Evolutionary conservation across 139 green algal species (phyloP).

Genomic region (Micractinium conductrix): DNA sequence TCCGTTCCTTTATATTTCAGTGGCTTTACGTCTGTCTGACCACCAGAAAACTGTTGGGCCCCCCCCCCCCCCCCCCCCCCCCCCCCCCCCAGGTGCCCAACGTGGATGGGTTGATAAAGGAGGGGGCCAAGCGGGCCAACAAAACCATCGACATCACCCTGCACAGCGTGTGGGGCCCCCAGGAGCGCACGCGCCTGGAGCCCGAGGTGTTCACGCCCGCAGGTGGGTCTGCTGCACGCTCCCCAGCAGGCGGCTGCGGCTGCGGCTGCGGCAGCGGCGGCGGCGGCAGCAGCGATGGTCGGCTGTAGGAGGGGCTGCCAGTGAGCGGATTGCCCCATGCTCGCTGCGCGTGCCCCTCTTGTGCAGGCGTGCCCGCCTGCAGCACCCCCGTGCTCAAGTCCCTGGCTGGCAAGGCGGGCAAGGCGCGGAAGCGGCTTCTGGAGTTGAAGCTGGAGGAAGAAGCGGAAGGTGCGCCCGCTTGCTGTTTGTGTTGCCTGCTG

Average conservation of each 20-base stretch:
- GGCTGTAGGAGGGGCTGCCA: too few species aligned
- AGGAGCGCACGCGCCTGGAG: constrained; percentile 47
- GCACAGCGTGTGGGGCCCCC: constrained; percentile 80
- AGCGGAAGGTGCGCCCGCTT: background rate
- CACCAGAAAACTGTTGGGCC: too few species aligned
- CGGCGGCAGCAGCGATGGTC: too few species aligned
- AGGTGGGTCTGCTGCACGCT: constrained; percentile 35
- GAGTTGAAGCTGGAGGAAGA: constrained; percentile 36
- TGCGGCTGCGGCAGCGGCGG: too few species aligned
- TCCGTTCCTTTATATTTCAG: too few species aligned
- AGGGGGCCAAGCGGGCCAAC: constrained; percentile 67
- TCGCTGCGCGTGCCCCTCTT: too few species aligned
- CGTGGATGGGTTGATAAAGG: constrained; percentile 37
- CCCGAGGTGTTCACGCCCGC: constrained; percentile 60
- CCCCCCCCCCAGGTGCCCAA: constrained; percentile 51
- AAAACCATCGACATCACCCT: constrained; percentile 73
- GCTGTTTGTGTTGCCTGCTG: background rate
- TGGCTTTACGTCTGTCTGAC: too few species aligned
- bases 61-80: background rate
- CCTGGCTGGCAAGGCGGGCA: constrained; percentile 84
- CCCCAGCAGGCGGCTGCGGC: too few species aligned
- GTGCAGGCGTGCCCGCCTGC: constrained; percentile 60
- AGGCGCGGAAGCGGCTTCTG: constrained; percentile 71
- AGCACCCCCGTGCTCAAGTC: constrained; percentile 64
- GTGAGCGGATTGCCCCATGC: too few species aligned